Evolutionary conservation across 495 filamentous ascomycete genomes (phyloP), one percentile per base, ranked within the genome.

Genomic region (Thermochaetoides thermophila): DNA sequence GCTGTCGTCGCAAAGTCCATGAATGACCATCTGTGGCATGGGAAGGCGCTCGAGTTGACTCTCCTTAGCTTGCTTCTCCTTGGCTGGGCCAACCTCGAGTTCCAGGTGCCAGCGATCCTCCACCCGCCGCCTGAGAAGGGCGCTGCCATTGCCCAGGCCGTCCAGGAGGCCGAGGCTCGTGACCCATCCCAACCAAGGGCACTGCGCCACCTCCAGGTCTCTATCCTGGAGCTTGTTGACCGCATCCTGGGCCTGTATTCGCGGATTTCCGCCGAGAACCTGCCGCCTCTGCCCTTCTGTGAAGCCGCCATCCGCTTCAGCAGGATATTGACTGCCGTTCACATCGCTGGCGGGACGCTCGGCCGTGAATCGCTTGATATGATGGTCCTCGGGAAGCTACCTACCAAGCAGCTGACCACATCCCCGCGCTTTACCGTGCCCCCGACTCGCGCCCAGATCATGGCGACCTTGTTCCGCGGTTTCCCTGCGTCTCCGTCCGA

Each of bases 11-110:
- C 84, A 11, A 81, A 80, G 50, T 74, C 72, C 21, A 73, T 76
- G 43, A 86, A 81, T 50, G 89, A 96, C 54, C 81, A 93, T 61
- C 52, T 94, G 6, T 99, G 89, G 89, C 83, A 96, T 63, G 89
- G 79, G 9, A 99, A 96, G 57, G 85, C 81, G 3, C 66, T 96
- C 19, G 89, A 96, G 47, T 76, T 82, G 7, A 79, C 89, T 41
- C 57, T 85, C 10, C 69, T 93, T 29, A 78, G 75, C 49, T 66
- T 95, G 38, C 44, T 96, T 18, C 73, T 96, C 59, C 71, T 91
- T 30, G 80, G 76, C 32, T 91, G 84, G 79, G 68, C 76, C 29
- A 80, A 78, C 10, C 65, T 85, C 49, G 81, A 92, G 51, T 97
- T 95, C 54, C 74, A 81, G 55, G 77, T 94, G 8, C 70, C 70